Base-by-base conservation (phyloP, 176 grass and related monocot species). In the Phragmites australis region DNA sequence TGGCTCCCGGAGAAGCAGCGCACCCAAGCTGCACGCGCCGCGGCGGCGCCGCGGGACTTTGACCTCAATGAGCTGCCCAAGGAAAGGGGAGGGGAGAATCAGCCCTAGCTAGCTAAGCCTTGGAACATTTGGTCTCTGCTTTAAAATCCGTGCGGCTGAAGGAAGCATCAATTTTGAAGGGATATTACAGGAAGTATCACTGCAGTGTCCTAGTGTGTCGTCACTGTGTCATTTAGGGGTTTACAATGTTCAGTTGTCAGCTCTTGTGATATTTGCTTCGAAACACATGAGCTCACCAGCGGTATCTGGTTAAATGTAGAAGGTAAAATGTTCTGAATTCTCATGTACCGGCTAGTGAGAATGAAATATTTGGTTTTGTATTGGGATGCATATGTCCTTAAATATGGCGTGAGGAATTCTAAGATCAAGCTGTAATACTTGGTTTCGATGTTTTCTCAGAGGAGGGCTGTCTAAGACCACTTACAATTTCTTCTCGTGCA, bases 31-130 rank as follows among this genome's bases (percentile, higher is more conserved):
- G 73, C 39, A 8, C 25, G 48, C 37, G 13, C 32, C 21, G 48
- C 50, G 8, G 22, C 25, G 6, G 40, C 1, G 12, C 21, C 3
- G 10, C 25, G 17, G 72, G 65, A 26, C 31, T 76, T 84, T 15
- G 68, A 88, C 69, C 86, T 88, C n/a, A 88, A 88, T 31, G 81
- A 74, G 75, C 15, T 74, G 75, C 67, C 87, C 13, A 30, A 49
- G 43, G 75, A 74, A 0, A 39, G 1, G 48, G 61, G 44, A 22
- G 30, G 40, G 17, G 80, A 66, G 67, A 69, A 68, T n/a, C 25
- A 30, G 43, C 65, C 74, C 80, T 82, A 82, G 55, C 39, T 70
- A 27, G 7, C 11, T n/a, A n/a, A 52, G 45, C 63, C 26, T 53
- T 44, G 56, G 19, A 25, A 19, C 5, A 15, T 31, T 31, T 81